Evolutionary conservation across 257 asterid genomes (phyloP).

Genomic region (Solanum boliviense): DNA sequence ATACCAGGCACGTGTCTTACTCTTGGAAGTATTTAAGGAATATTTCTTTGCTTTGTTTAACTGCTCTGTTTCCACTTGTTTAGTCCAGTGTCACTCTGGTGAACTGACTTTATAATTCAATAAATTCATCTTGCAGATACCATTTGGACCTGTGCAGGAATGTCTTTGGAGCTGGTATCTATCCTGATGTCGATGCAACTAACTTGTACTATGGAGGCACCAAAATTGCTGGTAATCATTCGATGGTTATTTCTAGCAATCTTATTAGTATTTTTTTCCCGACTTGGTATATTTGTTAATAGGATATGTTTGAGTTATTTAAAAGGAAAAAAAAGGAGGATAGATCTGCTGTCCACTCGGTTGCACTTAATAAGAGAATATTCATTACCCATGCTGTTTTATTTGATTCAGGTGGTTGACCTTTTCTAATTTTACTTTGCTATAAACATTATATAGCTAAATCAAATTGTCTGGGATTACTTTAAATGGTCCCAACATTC

Average conservation of each 20-base stretch:
- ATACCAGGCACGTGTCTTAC: conserved; percentile 43
- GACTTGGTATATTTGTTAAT: neutral
- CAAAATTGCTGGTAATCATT: conserved; percentile 59
- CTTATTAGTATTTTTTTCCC: neutral
- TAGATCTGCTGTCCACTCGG: neutral
- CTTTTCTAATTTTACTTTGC: neutral
- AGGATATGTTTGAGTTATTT: neutral
- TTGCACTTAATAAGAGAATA: neutral
- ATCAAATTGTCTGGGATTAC: neutral
- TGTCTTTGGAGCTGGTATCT: conserved; percentile 60
- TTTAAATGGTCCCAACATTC: neutral
- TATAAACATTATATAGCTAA: neutral
- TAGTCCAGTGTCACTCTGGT: neutral
- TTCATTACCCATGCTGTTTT: neutral
- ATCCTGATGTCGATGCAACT: conserved; percentile 77
- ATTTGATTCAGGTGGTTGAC: neutral
- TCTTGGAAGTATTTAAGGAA: neutral
- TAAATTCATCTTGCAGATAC: conserved; percentile 44
- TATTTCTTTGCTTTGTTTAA: neutral
- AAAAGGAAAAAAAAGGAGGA: neutral
- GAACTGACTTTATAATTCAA: neutral
- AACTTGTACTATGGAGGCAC: conserved; percentile 91
- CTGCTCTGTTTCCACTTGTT: neutral
- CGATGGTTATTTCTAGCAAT: neutral
- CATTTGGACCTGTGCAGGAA: conserved; percentile 93